A percentile compares a stretch with the other conserved stretches of the same genome.
These are phyloP conservation scores for Cicer bijugum DNA, from an alignment of 306 rosid species.

Conservation along the genomic window DNA sequence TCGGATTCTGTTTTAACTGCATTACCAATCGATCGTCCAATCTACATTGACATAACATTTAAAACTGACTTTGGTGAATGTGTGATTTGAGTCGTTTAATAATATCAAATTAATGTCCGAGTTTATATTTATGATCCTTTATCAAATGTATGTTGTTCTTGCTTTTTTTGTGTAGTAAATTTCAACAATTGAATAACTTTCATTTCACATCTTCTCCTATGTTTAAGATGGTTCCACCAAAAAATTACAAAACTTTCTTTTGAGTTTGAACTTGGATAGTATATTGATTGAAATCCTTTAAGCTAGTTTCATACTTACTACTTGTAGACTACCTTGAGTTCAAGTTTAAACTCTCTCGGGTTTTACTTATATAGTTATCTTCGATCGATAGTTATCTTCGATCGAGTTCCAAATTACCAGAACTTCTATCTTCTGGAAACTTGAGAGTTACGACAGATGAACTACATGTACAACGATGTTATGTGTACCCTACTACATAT, in stretches of 20 bases:
- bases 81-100: too few relatives aligned
- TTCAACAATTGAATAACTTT: not conserved
- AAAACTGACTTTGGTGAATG: too few relatives aligned
- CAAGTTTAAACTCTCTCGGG: too few relatives aligned
- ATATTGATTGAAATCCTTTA: not conserved
- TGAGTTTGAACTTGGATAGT: not conserved
- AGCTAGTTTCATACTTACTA: not conserved
- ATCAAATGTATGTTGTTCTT: not conserved
- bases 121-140: not conserved
- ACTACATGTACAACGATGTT: not conserved
- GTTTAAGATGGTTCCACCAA: not conserved
- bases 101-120: too few relatives aligned
- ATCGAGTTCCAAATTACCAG: too few relatives aligned
- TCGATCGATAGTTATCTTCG: too few relatives aligned
- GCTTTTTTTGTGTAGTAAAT: not conserved
- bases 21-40: too few relatives aligned
- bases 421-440: too few relatives aligned
- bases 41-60: too few relatives aligned
- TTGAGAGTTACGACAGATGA: too few relatives aligned
- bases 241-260: not conserved
- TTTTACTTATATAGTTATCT: too few relatives aligned
- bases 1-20: too few relatives aligned
- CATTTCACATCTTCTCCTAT: not conserved
- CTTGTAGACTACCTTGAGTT: not conserved
- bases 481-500: not conserved